phyloP scores from a whole-genome alignment of 2,329 filamentous ascomycete genomes.

The Amauroascus verrucosus region DNA sequence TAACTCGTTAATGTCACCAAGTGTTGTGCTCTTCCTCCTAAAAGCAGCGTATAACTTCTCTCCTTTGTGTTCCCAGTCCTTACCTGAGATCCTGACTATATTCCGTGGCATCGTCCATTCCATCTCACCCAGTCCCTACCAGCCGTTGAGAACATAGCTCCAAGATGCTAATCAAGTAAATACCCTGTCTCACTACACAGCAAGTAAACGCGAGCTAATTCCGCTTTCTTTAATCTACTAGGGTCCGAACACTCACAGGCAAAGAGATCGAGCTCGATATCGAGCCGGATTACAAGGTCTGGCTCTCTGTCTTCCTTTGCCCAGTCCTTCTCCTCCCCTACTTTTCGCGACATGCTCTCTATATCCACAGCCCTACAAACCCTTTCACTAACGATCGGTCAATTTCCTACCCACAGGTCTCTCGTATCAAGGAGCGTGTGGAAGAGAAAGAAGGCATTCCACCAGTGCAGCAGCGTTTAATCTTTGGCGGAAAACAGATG shows the following conservation, averaged over 20 bases:
- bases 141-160: neutral
- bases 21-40: neutral
- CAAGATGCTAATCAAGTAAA: slow-evolving; percentile 46
- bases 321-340: neutral
- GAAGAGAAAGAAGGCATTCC: slow-evolving; percentile 99
- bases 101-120: neutral
- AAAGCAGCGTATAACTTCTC: neutral
- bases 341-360: neutral
- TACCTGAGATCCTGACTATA: neutral
- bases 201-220: neutral
- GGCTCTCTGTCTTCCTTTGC: neutral
- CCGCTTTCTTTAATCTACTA: slow-evolving; percentile 32
- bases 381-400: neutral
- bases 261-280: slow-evolving; percentile 99
- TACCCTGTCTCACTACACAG: neutral
- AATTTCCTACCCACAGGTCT: slow-evolving; percentile 52
- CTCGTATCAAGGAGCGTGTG: slow-evolving; percentile 95
- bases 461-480: slow-evolving; percentile 89
- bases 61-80: neutral
- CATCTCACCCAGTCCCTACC: neutral
- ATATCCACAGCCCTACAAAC: too few species aligned
- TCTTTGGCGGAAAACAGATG: slow-evolving; percentile 98
- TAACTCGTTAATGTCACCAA: too few species aligned
- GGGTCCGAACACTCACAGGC: slow-evolving; percentile 92
- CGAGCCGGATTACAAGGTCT: slow-evolving; percentile 82